Percentiles rank a stretch among this genome's conserved stretches.
phyloP scores from a whole-genome alignment of 176 grass and related monocot genomes.

The Juncus inflexus region DNA sequence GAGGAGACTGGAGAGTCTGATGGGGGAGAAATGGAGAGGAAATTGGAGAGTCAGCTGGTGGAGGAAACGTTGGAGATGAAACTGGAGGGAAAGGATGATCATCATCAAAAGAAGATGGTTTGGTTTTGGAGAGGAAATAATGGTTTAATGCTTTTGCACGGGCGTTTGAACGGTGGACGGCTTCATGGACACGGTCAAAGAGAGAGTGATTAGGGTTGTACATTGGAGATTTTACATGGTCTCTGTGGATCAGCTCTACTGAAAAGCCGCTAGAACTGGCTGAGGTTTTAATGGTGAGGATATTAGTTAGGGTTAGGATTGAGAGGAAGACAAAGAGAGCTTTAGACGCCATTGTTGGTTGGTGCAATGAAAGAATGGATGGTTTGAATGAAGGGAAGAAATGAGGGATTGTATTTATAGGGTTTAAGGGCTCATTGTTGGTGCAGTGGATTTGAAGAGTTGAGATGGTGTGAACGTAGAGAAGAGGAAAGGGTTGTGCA shows the following conservation, averaged over 20 bases:
- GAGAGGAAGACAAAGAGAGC: constrained; percentile 6
- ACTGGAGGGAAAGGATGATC: neutral
- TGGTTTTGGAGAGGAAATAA: neutral
- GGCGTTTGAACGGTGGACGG: constrained; percentile 23
- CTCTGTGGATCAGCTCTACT: constrained; percentile 58
- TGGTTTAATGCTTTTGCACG: constrained; percentile 15
- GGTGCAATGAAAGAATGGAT: neutral
- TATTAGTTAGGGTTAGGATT: neutral
- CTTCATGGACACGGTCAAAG: constrained; percentile 27
- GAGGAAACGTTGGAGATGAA: neutral
- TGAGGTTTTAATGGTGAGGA: neutral
- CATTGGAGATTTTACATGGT: constrained; percentile 45
- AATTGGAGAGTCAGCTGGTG: neutral
- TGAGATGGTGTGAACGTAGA: constrained; percentile 4
- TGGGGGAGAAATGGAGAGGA: neutral
- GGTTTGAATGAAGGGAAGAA: neutral
- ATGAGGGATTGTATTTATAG: neutral
- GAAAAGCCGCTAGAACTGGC: constrained; percentile 27
- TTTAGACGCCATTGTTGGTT: constrained; percentile 25
- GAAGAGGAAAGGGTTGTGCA: constrained; percentile 17
- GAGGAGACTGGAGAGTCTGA: neutral
- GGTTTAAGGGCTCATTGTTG: neutral
- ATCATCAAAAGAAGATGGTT: neutral
- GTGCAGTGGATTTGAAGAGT: neutral
- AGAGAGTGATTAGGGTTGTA: constrained; percentile 32